Percentiles rank a stretch among this genome's conserved stretches.
Conservation (phyloP, 2,329 filamentous ascomycete genomes). For the Passalora sequoiae region DNA sequence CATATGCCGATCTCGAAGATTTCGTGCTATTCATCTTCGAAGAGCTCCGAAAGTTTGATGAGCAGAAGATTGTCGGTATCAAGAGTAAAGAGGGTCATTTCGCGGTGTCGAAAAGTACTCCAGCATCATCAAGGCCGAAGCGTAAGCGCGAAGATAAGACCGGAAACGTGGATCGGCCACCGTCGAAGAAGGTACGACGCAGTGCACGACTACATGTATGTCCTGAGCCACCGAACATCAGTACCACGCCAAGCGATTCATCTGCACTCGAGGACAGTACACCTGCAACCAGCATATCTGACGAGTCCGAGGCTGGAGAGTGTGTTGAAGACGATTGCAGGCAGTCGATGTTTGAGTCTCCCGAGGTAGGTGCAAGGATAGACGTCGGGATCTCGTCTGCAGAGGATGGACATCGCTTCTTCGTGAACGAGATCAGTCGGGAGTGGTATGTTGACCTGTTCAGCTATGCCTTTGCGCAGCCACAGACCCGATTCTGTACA, state of each 20-base stretch:
- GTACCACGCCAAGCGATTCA: background rate
- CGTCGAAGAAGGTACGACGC: background rate
- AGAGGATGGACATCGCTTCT: constrained; percentile 9
- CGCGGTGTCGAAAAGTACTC: background rate
- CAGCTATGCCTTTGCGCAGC: constrained; percentile 2
- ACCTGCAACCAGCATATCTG: too few species aligned
- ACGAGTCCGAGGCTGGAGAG: background rate
- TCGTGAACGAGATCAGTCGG: constrained; percentile 9
- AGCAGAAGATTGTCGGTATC: background rate
- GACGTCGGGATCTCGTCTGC: constrained; percentile 7
- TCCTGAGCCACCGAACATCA: background rate
- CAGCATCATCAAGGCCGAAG: constrained; percentile 2
- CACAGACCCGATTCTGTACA: constrained; percentile 5
- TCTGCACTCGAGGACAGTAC: too few species aligned
- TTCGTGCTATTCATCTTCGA: constrained; percentile 5
- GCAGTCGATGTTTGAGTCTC: constrained; percentile 8
- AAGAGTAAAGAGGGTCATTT: background rate
- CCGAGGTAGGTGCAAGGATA: constrained; percentile 7
- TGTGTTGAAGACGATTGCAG: background rate
- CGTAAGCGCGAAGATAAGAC: too few species aligned
- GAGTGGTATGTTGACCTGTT: constrained; percentile 10
- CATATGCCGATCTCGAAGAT: constrained; percentile 5
- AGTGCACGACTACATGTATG: background rate
- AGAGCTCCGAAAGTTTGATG: background rate
- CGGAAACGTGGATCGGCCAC: too few species aligned